Evolutionary conservation across 768 basidiomycete genomes (phyloP), one percentile per base, ranked within the genome.

Genomic region (Terana coerulea): DNA sequence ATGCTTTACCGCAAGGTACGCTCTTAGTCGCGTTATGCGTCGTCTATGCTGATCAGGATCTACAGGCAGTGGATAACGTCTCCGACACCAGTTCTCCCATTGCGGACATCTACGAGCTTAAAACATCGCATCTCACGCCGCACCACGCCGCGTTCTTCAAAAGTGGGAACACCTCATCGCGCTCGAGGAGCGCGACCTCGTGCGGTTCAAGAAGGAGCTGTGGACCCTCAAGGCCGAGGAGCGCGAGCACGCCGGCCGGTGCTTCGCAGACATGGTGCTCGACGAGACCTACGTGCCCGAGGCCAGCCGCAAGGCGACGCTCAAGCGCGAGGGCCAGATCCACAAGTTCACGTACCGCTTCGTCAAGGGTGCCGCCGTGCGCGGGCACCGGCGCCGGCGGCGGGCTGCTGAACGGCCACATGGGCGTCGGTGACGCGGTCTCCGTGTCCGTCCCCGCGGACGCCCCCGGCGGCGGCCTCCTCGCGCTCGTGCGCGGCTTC

Each of bases 1-100:
- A 93, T 98, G 87, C 75, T 99, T 10, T 98, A 94, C 70, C 86
- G 95, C 37, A 89, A 87, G 76, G 91, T 85, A 54, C 26, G 42
- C 40, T 22, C 33, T 9, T 14, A 55, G 5, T 41, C 52, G 24
- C 47, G n/a, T 49, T 48, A 5, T n/a, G 5, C 41, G n/a, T 42
- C 31, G 19, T 6, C 47, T 48, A 30, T 19, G 24, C 17, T 58
- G 11, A 37, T 47, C 39, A 25, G 24, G 11, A n/a, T 37, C 51
- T 48, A 17, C 50, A 90, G 86, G 80, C 87, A 5, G 80, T 89
- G 5, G 91, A 93, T 56, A 72, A 77, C 35, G 78, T 86, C 5
- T 66, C 71, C 12, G 81, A 84, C 35, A 67, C 63, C 14, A 46
- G 68, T 4, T 80, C 79, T 3, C 78, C 77, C 4, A 83, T 88